These are phyloP conservation scores for Stephania japonica DNA, from an alignment of 164 flowering plant genomes.

Conservation along the genomic window DNA sequence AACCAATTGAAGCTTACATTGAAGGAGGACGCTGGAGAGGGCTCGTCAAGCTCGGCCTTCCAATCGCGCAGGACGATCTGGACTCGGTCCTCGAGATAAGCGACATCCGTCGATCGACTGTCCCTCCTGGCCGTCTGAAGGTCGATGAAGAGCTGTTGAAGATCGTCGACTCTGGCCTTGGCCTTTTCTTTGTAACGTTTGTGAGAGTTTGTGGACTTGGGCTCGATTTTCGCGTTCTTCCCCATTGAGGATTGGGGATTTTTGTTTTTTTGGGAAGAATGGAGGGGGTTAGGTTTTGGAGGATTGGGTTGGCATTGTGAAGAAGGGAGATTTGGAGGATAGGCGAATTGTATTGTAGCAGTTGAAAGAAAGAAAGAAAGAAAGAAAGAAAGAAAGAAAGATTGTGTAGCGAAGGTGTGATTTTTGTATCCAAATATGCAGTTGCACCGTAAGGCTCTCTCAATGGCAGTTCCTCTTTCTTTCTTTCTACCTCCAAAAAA, in stretches of 20 bases:
- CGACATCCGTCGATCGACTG: constrained; percentile 64
- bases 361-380: too few species aligned
- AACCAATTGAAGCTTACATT: constrained; percentile 27
- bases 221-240: constrained; percentile 37
- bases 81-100: constrained; percentile 84
- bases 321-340: too few species aligned
- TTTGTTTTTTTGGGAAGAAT: too few species aligned
- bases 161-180: constrained; percentile 83
- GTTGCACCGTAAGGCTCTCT: too few species aligned
- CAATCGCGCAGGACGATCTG: constrained; percentile 95
- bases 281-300: too few species aligned
- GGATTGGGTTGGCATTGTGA: too few species aligned
- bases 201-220: constrained; percentile 76
- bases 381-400: too few species aligned
- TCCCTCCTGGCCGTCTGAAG: constrained; percentile 88
- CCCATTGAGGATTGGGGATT: not conserved
- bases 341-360: too few species aligned
- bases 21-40: constrained; percentile 84
- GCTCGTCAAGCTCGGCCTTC: constrained; percentile 88
- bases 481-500: too few species aligned
- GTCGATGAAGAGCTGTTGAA: constrained; percentile 75
- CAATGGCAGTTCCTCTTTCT: too few species aligned
- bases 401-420: too few species aligned
- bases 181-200: constrained; percentile 80
- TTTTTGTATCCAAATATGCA: too few species aligned